A percentile compares a stretch with the other conserved stretches of the same genome.
Conservation (phyloP, 441 rosid species). For the Hypseocharis bilobata region DNA sequence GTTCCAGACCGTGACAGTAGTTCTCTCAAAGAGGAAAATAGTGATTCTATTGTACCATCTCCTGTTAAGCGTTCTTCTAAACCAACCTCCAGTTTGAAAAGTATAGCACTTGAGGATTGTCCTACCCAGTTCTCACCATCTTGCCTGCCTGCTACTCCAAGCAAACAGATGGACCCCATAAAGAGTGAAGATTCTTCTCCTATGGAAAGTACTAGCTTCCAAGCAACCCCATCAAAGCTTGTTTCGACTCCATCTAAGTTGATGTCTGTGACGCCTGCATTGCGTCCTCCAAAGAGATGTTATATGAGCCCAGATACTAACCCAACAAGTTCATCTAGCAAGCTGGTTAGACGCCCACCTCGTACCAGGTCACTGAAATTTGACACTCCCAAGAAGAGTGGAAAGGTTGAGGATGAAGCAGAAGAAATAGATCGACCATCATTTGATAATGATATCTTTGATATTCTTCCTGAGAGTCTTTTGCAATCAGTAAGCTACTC, state of each 20-base stretch:
- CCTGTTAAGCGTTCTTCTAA: conserved; percentile 17
- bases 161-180: conserved; percentile 25
- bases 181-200: conserved; percentile 24
- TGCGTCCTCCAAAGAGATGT: conserved; percentile 43
- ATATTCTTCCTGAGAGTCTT: conserved; percentile 50
- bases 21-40: conserved; percentile 18
- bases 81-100: conserved; percentile 11
- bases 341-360: conserved; percentile 53
- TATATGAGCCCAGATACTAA: conserved; percentile 41
- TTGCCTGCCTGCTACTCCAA: conserved; percentile 33
- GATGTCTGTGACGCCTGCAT: conserved; percentile 37
- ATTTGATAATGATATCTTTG: conserved; percentile 39
- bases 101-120: conserved; percentile 12
- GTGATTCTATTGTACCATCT: conserved; percentile 15
- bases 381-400: conserved; percentile 37
- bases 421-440: conserved; percentile 23
- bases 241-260: conserved; percentile 37
- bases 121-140: conserved; percentile 19
- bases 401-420: conserved; percentile 13
- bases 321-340: conserved; percentile 30
- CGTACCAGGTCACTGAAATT: conserved; percentile 55
- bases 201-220: conserved; percentile 19
- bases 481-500: conserved; percentile 47
- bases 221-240: conserved; percentile 56
- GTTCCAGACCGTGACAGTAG: conserved; percentile 11